Evolutionary conservation across 768 basidiomycete species (phyloP), one percentile per base, ranked within the genome.

Genomic region (Boletus fagicola): DNA sequence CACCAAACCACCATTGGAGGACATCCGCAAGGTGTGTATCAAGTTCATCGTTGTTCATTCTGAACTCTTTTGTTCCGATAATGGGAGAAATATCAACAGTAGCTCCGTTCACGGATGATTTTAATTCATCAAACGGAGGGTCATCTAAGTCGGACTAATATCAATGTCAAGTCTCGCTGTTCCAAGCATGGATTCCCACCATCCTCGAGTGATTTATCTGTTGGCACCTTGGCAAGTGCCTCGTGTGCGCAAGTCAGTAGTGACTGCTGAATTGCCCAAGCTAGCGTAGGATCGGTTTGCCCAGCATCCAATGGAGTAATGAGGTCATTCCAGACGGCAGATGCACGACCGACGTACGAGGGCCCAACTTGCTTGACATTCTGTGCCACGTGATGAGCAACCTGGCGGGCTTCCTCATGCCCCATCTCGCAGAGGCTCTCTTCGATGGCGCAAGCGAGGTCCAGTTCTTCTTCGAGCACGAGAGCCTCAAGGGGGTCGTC

Each of bases 1-100:
- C 62, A 1, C 92, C 90, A 56, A 79, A 72, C 94, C 94, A 96
- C 84, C 88, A 94, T 49, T 78, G 69, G 2, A 93, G 69, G 0
- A 87, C 75, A 51, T 77, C 77, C 1, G 65, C 62, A 24, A 94
- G 71, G 60, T 88, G 78, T 1, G 58, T 58, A 24, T 85, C 78
- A 20, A 96, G 77, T 44, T 82, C 59, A 1, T 44, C 40, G 10
- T 82, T 75, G 49, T 90, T 76, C 68, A 88, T 78, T 1, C 43
- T 24, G 59, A 95, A 91, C 24, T 68, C 64, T 61, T 81, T 86
- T 9, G 69, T 81, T 15, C 92, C 93, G 26, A 96, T 83, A 38
- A 92, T 81, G 18, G 73, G 71, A 50, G 72, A 68, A 35, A 56
- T 51, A 0, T 57, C 56, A 3, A 24, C 51, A 0, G 43, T 51